phyloP scores from a whole-genome alignment of 2,329 filamentous ascomycete species.

The Byssoonygena ceratinophila region DNA sequence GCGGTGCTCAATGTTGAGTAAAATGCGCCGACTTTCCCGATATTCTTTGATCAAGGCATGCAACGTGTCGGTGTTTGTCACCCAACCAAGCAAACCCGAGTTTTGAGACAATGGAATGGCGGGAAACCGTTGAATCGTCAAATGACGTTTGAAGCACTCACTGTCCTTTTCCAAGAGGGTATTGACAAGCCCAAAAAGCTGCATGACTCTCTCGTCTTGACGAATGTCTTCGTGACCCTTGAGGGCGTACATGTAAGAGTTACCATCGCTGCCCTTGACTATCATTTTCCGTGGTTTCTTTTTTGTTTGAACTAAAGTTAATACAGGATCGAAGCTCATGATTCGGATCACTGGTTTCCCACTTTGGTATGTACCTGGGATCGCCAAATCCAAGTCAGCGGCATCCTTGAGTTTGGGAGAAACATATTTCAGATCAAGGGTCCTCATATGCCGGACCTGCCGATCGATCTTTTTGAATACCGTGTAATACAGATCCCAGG shows the following conservation, averaged over 20 bases:
- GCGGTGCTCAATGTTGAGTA: slow-evolving; percentile 97
- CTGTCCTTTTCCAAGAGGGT: slow-evolving; percentile 87
- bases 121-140: slow-evolving; percentile 91
- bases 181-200: slow-evolving; percentile 95
- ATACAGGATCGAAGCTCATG: slow-evolving; percentile 76
- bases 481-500: slow-evolving; percentile 98
- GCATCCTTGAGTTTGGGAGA: slow-evolving; percentile 85
- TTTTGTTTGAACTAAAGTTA: slow-evolving; percentile 91
- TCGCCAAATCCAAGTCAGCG: slow-evolving; percentile 76
- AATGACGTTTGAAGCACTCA: slow-evolving; percentile 91
- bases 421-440: slow-evolving; percentile 89
- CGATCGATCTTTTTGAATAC: slow-evolving; percentile 93
- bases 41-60: slow-evolving; percentile 97
- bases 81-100: slow-evolving; percentile 90
- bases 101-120: slow-evolving; percentile 96
- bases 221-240: slow-evolving; percentile 99
- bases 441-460: slow-evolving; percentile 85
- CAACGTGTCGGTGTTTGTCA: slow-evolving; percentile 92
- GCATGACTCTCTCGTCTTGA: slow-evolving; percentile 98
- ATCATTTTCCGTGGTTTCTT: slow-evolving; percentile 86
- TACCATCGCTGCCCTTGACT: slow-evolving; percentile 79
- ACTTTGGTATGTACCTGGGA: slow-evolving; percentile 89
- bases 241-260: slow-evolving; percentile 74
- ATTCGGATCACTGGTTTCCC: slow-evolving; percentile 72
- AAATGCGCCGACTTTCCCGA: slow-evolving; percentile 88